Conservation (phyloP, 2,329 filamentous ascomycete genomes). For the Xylariaceae sp. region DNA sequence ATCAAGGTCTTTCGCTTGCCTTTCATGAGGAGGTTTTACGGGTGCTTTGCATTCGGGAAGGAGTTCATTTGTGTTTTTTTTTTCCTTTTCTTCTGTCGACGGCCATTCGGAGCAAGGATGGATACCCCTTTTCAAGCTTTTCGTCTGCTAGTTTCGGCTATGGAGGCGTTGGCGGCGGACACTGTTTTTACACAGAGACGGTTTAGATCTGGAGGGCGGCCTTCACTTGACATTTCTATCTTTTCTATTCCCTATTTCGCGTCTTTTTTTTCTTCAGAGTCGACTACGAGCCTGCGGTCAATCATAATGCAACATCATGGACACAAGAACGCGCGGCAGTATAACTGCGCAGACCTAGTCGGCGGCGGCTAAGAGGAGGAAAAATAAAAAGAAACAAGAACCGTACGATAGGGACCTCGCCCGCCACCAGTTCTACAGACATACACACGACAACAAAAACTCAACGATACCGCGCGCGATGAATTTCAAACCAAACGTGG, state of each 20-base stretch:
- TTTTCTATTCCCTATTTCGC: not conserved
- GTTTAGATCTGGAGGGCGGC: not conserved
- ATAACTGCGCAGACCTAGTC: no score
- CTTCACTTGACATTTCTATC: not conserved
- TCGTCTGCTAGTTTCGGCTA: not conserved
- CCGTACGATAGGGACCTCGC: no score
- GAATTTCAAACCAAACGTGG: no score
- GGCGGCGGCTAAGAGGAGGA: no score
- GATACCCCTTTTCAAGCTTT: conserved; percentile 15
- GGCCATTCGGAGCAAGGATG: conserved; percentile 3
- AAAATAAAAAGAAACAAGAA: no score
- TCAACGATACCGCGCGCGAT: no score
- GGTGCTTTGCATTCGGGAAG: conserved; percentile 14
- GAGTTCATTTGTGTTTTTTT: conserved; percentile 10
- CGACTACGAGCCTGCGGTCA: no score
- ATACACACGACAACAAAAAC: no score
- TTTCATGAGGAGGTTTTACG: conserved; percentile 1
- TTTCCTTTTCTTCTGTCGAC: not conserved
- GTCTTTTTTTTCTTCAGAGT: not conserved
- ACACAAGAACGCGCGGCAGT: no score
- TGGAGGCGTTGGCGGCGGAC: not conserved
- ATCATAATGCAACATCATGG: no score
- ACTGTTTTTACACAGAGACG: not conserved
- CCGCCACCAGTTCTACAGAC: no score
- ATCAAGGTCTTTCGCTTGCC: no score